phyloP scores from a whole-genome alignment of 305 asterid genomes.

The Solanum chacoense region DNA sequence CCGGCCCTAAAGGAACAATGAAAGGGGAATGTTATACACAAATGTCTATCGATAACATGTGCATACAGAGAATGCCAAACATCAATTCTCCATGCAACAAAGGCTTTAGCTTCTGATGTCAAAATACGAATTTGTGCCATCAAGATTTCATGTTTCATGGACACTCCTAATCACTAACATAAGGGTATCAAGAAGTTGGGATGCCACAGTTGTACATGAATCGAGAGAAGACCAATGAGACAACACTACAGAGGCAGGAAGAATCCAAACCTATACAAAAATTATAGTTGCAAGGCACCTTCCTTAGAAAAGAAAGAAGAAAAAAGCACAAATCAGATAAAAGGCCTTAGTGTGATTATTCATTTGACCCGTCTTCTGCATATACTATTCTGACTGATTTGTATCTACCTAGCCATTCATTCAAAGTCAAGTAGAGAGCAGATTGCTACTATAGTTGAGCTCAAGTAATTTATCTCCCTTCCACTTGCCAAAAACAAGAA shows the following conservation, averaged over 20 bases:
- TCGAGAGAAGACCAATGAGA: neutral
- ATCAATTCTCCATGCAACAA: neutral
- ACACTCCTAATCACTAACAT: neutral
- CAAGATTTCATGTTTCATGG: too few relatives aligned
- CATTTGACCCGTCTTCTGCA: neutral
- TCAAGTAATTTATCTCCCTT: neutral
- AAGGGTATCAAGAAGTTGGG: neutral
- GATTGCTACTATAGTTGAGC: neutral
- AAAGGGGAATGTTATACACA: neutral
- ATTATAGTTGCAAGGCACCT: neutral
- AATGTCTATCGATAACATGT: neutral
- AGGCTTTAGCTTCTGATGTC: neutral
- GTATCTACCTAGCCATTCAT: neutral
- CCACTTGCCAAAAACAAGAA: too few relatives aligned
- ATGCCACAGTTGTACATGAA: neutral
- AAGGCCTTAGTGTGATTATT: neutral
- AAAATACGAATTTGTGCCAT: neutral
- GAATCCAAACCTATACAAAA: neutral
- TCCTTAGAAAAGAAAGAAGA: neutral
- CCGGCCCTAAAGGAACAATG: slow-evolving; percentile 39
- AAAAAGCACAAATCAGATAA: neutral
- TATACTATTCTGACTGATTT: neutral
- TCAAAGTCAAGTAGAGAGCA: neutral
- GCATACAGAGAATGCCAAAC: neutral
- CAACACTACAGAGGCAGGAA: neutral